Percentiles rank a stretch among this genome's conserved stretches.
Conservation (phyloP, 1,139 yeast species). For the Suhomyces anneliseae region DNA sequence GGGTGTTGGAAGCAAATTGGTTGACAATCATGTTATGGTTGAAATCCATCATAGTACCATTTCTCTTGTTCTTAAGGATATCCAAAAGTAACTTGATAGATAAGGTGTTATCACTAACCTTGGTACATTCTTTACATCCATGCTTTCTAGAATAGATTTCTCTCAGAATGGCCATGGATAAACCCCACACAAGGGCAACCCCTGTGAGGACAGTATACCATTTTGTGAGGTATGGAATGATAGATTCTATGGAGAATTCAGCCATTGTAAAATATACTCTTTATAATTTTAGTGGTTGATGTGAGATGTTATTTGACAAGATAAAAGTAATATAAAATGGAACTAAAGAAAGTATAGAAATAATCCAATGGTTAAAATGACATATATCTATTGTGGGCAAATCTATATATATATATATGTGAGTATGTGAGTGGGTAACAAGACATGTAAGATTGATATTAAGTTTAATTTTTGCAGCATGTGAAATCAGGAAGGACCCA, state of each 20-base stretch:
- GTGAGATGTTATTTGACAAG: too few species aligned
- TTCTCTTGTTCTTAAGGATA: conserved; percentile 12
- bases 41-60: conserved; percentile 15
- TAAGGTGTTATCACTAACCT: conserved; percentile 9
- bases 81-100: conserved; percentile 9
- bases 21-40: conserved; percentile 4
- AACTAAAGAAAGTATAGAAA: too few species aligned
- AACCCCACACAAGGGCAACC: conserved; percentile 12
- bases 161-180: conserved; percentile 12
- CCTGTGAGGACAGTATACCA: conserved; percentile 18
- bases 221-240: conserved; percentile 13
- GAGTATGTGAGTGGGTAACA: neutral
- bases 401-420: too few species aligned
- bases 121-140: conserved; percentile 21
- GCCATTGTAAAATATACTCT: neutral
- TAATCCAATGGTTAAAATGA: too few species aligned
- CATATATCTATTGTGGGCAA: too few species aligned
- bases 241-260: neutral
- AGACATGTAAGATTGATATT: neutral
- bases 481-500: neutral
- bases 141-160: conserved; percentile 16
- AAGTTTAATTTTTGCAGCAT: neutral
- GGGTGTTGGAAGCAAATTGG: conserved; percentile 3
- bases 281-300: too few species aligned
- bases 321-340: too few species aligned